phyloP scores from a whole-genome alignment of 768 basidiomycete genomes.

The Cyathus striatus region DNA sequence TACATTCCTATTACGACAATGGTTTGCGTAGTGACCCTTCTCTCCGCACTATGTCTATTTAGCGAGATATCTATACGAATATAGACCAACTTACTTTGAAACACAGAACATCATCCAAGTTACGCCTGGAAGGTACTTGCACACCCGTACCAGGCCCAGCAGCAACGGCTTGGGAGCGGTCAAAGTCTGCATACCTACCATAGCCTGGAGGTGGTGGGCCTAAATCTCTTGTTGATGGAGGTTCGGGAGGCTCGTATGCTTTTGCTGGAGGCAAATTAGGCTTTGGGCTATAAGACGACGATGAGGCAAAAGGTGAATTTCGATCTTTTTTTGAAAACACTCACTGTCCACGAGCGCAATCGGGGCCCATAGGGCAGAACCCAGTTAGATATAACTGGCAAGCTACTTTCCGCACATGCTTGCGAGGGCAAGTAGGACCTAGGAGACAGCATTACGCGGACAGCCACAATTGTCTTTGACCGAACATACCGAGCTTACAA shows the following conservation, averaged over 20 bases:
- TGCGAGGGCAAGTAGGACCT: slow-evolving; percentile 88
- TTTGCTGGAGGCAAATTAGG: slow-evolving; percentile 62
- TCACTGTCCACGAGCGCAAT: slow-evolving; percentile 87
- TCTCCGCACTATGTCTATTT: slow-evolving; percentile 64
- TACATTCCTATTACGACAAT: slow-evolving; percentile 86
- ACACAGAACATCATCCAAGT: slow-evolving; percentile 80
- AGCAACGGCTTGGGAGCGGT: slow-evolving; percentile 42
- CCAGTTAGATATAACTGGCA: slow-evolving; percentile 91
- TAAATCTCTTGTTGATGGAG: slow-evolving; percentile 71
- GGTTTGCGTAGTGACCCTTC: slow-evolving; percentile 93
- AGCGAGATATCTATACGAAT: slow-evolving; percentile 4
- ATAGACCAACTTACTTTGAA: slow-evolving; percentile 59
- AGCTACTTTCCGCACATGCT: slow-evolving; percentile 87
- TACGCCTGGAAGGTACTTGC: slow-evolving; percentile 48
- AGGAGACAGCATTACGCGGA: slow-evolving; percentile 3
- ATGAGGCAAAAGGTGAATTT: slow-evolving; percentile 2
- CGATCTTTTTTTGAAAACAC: slow-evolving; percentile 22
- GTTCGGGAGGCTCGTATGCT: slow-evolving; percentile 74
- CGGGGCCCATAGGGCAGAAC: slow-evolving; percentile 86
- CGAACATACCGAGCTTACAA: slow-evolving; percentile 76
- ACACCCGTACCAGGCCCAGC: slow-evolving; percentile 15
- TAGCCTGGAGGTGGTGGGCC: slow-evolving; percentile 93
- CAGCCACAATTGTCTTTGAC: too few species aligned
- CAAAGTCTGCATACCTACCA: slow-evolving; percentile 77
- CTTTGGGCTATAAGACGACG: slow-evolving; percentile 58